Conservation (phyloP, 2,329 filamentous ascomycete genomes). For the Scedosporium dehoogii region DNA sequence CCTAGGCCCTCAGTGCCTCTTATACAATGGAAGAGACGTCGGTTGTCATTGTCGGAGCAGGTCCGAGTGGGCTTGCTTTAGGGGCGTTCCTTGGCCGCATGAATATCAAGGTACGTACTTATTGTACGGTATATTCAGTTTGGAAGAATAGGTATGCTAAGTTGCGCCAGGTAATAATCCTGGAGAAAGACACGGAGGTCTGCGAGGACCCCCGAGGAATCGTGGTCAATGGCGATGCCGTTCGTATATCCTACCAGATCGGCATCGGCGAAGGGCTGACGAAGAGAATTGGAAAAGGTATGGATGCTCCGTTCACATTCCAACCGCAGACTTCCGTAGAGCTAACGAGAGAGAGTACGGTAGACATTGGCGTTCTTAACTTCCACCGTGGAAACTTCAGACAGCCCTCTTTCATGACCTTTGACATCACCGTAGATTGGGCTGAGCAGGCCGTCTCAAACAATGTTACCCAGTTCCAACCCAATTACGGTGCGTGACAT, state of each 20-base stretch:
- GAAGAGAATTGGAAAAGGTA: conserved; percentile 5
- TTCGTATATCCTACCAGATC: conserved; percentile 2
- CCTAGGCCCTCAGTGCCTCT: not conserved
- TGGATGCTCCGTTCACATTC: not conserved
- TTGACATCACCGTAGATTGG: conserved; percentile 3
- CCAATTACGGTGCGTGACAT: not conserved
- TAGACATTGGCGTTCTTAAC: conserved; percentile 3
- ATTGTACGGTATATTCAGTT: not conserved
- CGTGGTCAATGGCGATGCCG: conserved; percentile 3
- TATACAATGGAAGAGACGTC: not conserved
- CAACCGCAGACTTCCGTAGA: not conserved
- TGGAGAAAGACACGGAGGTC: conserved; percentile 4
- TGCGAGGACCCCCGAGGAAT: conserved; percentile 4
- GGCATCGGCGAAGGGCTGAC: conserved; percentile 3
- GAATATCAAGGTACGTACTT: not conserved
- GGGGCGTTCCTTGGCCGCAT: conserved; percentile 2
- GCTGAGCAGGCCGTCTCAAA: conserved; percentile 1
- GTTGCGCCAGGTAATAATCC: not conserved
- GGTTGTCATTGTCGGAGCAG: conserved; percentile 7
- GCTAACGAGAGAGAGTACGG: not conserved
- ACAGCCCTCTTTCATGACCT: not conserved
- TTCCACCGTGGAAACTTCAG: conserved; percentile 3
- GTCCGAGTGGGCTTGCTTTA: conserved; percentile 1
- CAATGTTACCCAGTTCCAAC: conserved; percentile 2
- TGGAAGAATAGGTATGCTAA: not conserved